phyloP scores from a whole-genome alignment of 257 asterid species.

The Solanum tarapatanum region DNA sequence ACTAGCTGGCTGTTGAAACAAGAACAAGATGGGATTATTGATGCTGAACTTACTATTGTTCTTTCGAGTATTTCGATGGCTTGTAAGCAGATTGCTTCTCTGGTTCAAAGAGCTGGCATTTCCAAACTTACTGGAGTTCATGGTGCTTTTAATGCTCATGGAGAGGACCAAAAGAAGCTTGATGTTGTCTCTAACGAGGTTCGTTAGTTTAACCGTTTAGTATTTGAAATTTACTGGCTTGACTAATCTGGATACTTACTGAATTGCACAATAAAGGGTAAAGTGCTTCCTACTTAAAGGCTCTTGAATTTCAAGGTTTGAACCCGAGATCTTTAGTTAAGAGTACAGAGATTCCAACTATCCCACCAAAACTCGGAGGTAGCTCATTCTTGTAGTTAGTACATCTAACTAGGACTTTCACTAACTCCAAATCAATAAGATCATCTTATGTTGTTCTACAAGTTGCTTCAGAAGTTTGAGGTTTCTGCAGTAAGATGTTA shows the following conservation, averaged over 20 bases:
- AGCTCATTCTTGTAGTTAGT: background rate
- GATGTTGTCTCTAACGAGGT: conserved; percentile 80
- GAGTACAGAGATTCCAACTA: background rate
- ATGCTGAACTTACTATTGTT: conserved; percentile 80
- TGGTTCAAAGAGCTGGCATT: conserved; percentile 82
- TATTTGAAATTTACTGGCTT: background rate
- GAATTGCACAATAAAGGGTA: background rate
- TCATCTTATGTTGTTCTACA: background rate
- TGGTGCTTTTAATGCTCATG: conserved; percentile 78
- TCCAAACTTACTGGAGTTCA: conserved; percentile 77
- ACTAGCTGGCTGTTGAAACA: conserved; percentile 80
- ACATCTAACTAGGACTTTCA: background rate
- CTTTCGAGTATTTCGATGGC: conserved; percentile 86
- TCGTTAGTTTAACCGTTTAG: background rate
- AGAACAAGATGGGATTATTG: conserved; percentile 67
- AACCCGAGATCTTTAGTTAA: background rate
- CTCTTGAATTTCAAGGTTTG: background rate
- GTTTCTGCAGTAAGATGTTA: background rate
- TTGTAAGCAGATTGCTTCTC: conserved; percentile 78
- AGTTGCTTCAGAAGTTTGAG: background rate
- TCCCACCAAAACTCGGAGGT: background rate
- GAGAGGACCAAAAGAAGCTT: conserved; percentile 95
- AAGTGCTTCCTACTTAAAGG: background rate
- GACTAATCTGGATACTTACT: background rate
- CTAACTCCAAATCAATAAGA: background rate